Base-by-base conservation (phyloP, 1,284 basidiomycete genomes). In the Athelia psychrophila region DNA sequence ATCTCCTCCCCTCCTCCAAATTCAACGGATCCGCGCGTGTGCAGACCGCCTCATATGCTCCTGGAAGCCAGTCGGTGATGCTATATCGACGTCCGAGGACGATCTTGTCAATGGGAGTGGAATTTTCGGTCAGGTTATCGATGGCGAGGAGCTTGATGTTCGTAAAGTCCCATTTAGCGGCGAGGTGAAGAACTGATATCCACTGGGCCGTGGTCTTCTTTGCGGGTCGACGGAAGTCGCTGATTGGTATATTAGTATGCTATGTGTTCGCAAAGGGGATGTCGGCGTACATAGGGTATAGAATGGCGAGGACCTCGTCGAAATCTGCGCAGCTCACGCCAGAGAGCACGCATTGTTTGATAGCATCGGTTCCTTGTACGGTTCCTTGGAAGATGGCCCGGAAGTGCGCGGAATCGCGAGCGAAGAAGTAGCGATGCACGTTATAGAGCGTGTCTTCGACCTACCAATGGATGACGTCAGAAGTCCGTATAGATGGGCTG, bases 111-210 rank as follows among this genome's bases (percentile, higher is more conserved):
- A 69, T 62, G 18, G 70, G 52, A 12, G 65, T 56, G 2, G 66
- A 59, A 12, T 64, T 55, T 1, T 54, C 47, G 1, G 54, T 52
- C 9, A 75, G 64, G 20, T 69, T 60, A 18, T 62, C 57, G 45
- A 72, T 58, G 23, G 72, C 67, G 18, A 73, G 67, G 2, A 55
- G 56, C 15, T 67, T 63, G 20, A 75, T 54, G 38, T 66, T 61
- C 1, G 51, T 24, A 57, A 75, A 73, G 13, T 60, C 60, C 65
- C 67, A 72, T 19, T 58, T 58, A 10, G 62, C 60, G 2, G 71
- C 58, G 24, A 74, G 63, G 13, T 65, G 56, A 12, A 75, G 69
- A 36, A 74, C 60, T 2, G 69, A 66, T 23, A 62, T 66, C 73
- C 74, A 76, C 45, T 74, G 67, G 30, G 64, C 59, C n/a, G 61